Conservation (phyloP, 1,139 yeast genomes). For the Spathaspora sp. region DNA sequence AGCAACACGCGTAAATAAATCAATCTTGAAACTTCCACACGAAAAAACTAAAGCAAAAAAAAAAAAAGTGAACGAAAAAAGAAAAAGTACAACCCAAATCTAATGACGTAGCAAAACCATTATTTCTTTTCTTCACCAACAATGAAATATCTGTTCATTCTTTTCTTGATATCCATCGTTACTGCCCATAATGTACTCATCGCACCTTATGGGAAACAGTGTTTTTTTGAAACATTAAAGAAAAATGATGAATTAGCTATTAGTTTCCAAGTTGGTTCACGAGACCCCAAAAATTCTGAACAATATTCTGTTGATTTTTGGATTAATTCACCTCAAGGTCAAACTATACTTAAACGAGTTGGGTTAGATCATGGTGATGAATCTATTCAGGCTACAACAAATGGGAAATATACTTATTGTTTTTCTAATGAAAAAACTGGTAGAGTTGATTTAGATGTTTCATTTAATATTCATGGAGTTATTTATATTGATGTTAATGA, state of each 20-base stretch:
- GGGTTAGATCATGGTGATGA: slow-evolving; percentile 83
- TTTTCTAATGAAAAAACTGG: slow-evolving; percentile 83
- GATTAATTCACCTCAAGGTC: slow-evolving; percentile 61
- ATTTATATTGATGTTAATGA: slow-evolving; percentile 84
- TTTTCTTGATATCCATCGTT: slow-evolving; percentile 20
- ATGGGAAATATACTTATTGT: slow-evolving; percentile 85
- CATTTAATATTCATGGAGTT: slow-evolving; percentile 93
- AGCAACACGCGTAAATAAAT: background rate
- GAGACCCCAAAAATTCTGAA: slow-evolving; percentile 75
- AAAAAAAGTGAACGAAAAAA: background rate
- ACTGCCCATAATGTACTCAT: slow-evolving; percentile 78
- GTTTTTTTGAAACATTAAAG: slow-evolving; percentile 83
- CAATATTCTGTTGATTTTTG: slow-evolving; percentile 76
- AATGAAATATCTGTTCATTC: slow-evolving; percentile 5
- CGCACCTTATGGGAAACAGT: slow-evolving; percentile 83
- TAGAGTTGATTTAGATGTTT: slow-evolving; percentile 80
- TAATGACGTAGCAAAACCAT: background rate
- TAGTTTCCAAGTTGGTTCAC: slow-evolving; percentile 90
- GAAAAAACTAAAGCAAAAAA: slow-evolving; percentile 2
- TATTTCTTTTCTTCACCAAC: background rate
- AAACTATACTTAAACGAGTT: slow-evolving; percentile 46
- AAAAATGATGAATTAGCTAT: slow-evolving; percentile 85
- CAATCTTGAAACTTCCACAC: background rate
- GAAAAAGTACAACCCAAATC: background rate
- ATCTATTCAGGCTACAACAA: slow-evolving; percentile 57